phyloP scores from a whole-genome alignment of 495 filamentous ascomycete genomes.

The Talaromyces proteolyticus region DNA sequence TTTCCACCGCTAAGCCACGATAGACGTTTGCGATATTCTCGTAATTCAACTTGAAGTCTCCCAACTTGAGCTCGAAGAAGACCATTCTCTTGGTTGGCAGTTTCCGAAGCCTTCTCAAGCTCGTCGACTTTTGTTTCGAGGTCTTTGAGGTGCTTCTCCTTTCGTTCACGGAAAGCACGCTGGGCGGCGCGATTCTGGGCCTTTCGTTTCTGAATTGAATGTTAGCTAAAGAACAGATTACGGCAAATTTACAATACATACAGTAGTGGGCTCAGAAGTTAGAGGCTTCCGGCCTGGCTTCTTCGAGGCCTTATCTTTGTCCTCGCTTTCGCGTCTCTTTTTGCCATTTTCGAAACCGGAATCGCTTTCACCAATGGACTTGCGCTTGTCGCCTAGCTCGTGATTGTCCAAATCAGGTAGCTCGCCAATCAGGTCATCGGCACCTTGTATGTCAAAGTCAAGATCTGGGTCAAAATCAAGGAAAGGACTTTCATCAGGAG shows the following conservation, averaged over 20 bases:
- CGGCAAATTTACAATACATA: conserved; percentile 40
- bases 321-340: conserved; percentile 75
- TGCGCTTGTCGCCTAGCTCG: conserved; percentile 59
- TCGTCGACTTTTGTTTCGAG: conserved; percentile 91
- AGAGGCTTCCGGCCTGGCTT: conserved; percentile 96
- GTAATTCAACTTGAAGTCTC: conserved; percentile 76
- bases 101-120: conserved; percentile 80
- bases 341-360: conserved; percentile 64
- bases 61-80: conserved; percentile 81
- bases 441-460: conserved; percentile 59
- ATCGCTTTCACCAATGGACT: conserved; percentile 72
- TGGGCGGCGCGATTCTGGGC: conserved; percentile 97
- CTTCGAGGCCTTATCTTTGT: conserved; percentile 74
- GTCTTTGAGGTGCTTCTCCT: conserved; percentile 96
- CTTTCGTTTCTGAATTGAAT: conserved; percentile 78
- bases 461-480: conserved; percentile 76
- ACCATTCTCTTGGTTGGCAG: conserved; percentile 79
- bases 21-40: conserved; percentile 83
- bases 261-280: conserved; percentile 91
- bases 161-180: conserved; percentile 93
- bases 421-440: conserved; percentile 68
- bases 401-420: conserved; percentile 53
- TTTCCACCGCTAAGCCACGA: conserved; percentile 49
- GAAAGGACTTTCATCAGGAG: conserved; percentile 69
- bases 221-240: conserved; percentile 31